A percentile compares a stretch with the other conserved stretches of the same genome.
Conservation (phyloP, 2,329 filamentous ascomycete species). For the Penicillium sp. region DNA sequence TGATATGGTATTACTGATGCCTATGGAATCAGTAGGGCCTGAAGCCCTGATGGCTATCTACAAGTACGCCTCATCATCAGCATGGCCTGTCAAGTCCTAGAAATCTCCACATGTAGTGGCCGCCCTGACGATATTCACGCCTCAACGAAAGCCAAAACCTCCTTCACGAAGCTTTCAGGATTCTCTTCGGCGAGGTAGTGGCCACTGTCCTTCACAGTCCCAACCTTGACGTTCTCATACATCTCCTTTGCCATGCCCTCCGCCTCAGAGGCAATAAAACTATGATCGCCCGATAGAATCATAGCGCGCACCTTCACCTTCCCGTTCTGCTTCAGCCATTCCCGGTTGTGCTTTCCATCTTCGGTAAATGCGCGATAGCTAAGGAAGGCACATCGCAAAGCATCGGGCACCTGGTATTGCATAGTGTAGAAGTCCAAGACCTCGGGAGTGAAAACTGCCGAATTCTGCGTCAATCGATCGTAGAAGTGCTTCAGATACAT, state of each 20-base stretch:
- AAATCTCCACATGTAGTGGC: too few relatives aligned
- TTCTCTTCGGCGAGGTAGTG: neutral
- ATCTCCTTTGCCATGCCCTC: neutral
- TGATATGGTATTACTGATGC: too few relatives aligned
- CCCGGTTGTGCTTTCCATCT: too few relatives aligned
- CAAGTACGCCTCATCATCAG: too few relatives aligned
- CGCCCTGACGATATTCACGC: too few relatives aligned
- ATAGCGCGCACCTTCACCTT: neutral
- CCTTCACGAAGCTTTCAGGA: neutral
- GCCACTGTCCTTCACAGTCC: neutral
- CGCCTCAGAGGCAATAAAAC: too few relatives aligned
- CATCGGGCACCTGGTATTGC: neutral
- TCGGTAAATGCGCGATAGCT: too few relatives aligned
- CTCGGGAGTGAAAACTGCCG: neutral
- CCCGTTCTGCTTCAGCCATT: too few relatives aligned
- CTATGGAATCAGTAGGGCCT: too few relatives aligned
- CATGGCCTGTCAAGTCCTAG: too few relatives aligned
- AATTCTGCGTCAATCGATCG: neutral
- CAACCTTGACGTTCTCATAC: neutral
- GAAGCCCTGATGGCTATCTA: too few relatives aligned
- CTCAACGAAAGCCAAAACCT: neutral
- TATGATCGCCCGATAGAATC: too few relatives aligned
- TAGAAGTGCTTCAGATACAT: constrained; percentile 2
- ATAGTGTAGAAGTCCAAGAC: neutral
- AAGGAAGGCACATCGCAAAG: neutral